phyloP scores from a whole-genome alignment of 78 protist genomes.

The Acrasis kona region DNA sequence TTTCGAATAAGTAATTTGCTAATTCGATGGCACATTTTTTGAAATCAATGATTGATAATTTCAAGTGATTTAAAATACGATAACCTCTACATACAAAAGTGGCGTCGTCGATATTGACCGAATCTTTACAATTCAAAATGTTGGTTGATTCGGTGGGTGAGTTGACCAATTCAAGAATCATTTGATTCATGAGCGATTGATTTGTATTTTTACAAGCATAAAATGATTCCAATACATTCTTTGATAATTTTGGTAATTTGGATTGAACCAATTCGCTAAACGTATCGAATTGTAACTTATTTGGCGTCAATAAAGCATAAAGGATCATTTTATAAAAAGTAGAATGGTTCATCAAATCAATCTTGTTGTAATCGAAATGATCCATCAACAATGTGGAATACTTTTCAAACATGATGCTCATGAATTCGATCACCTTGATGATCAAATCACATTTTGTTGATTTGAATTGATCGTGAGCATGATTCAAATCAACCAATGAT shows the following conservation, averaged over 20 bases:
- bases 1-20: not conserved
- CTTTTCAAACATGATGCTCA: not conserved
- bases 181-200: no score
- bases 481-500: not conserved
- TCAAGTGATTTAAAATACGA: not conserved
- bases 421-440: not conserved
- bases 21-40: not conserved
- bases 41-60: not conserved
- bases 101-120: not conserved
- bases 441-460: not conserved
- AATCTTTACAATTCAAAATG: not conserved
- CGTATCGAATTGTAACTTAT: not conserved
- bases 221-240: not conserved
- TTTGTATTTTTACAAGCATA: not conserved
- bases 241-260: not conserved
- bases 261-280: not conserved
- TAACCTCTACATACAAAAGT: not conserved
- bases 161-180: no score
- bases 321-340: not conserved
- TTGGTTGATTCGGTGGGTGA: no score
- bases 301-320: not conserved
- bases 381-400: not conserved
- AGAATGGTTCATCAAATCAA: no score
- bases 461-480: not conserved
- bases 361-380: not conserved